Base-by-base conservation (phyloP, 2,329 filamentous ascomycete genomes). In the Fusarium siculi region DNA sequence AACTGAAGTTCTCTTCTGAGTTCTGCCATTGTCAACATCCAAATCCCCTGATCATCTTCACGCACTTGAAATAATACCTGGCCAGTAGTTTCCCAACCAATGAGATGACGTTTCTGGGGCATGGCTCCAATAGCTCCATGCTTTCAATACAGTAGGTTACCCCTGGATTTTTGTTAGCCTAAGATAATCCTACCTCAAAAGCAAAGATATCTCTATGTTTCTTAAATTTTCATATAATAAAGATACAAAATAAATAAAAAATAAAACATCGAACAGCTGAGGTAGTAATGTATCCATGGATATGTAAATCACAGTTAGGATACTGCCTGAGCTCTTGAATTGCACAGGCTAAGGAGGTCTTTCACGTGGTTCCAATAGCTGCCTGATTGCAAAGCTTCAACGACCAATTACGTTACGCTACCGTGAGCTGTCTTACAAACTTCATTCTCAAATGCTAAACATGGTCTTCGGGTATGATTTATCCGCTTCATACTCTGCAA, bases 11-110 rank as follows among this genome's bases (percentile, higher is more conserved):
- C 12, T 32, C 23, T 32, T 16, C 28, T 23, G 34, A 12, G 8
- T 46, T 30, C 28, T 42, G 32, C 32, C 36, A 44, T 16, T 18
- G 30, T 40, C 28, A 40, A 34, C 21, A 30, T 30, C 19, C 19
- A 11, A 42, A 55, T n/a, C 52, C 39, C 14, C 30, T 58, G 58
- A 53, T 46, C 15, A 19, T 36, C 25, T 63, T 36, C 6, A 28
- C 18, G 23, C 5, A 36, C 16, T n/a, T 15, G n/a, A 34, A 42
- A 37, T n/a, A 62, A 57, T 52, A 36, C 34, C 30, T 63, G 37
- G 42, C 43, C 32, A 50, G 18, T 28, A 65, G 39, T 66, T 49
- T 37, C n/a, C 32, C 37, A 49, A 32, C 32, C 47, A 68, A 63
- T 50, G 36, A 49, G 32, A 68, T 63, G 42, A 63, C 37, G 47